phyloP scores from a whole-genome alignment of 2,329 filamentous ascomycete genomes.

The Hymenoscyphus infarciens region DNA sequence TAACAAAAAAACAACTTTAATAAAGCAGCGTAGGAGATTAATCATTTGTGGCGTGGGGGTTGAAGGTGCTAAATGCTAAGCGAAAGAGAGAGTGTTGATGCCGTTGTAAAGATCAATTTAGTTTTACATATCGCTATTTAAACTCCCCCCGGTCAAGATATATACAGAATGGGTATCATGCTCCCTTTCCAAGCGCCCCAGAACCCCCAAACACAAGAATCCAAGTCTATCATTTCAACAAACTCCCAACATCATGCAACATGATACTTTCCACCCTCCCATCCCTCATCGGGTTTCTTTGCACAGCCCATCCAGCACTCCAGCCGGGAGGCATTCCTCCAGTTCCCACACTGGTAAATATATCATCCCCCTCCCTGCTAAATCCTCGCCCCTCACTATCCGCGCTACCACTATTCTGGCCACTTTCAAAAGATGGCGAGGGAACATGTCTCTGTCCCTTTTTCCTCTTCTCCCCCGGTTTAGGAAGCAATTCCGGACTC shows the following conservation, averaged over 20 bases:
- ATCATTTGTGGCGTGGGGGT: no score
- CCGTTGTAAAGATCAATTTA: no score
- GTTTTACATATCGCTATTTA: no score
- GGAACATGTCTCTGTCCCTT: conserved; percentile 12
- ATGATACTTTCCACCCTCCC: conserved; percentile 28
- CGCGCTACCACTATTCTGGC: conserved; percentile 17
- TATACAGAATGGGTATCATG: neutral
- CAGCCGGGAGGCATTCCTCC: conserved; percentile 25
- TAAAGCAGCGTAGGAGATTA: no score
- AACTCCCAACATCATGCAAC: conserved; percentile 30
- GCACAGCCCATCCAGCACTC: conserved; percentile 31
- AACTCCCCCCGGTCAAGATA: neutral
- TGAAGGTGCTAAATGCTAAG: no score
- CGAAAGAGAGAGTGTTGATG: no score
- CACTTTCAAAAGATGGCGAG: neutral
- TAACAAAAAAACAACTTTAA: no score
- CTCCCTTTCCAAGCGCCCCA: neutral
- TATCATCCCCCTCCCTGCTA: conserved; percentile 15
- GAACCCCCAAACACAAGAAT: neutral
- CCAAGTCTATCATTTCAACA: conserved; percentile 24
- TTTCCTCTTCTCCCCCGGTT: conserved; percentile 10
- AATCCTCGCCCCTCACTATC: conserved; percentile 14
- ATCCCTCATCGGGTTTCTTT: conserved; percentile 17
- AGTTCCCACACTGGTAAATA: conserved; percentile 12
- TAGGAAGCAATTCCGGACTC: conserved; percentile 22